Conservation (phyloP, 2,329 filamentous ascomycete species). For the Beauveria pseudobassiana region DNA sequence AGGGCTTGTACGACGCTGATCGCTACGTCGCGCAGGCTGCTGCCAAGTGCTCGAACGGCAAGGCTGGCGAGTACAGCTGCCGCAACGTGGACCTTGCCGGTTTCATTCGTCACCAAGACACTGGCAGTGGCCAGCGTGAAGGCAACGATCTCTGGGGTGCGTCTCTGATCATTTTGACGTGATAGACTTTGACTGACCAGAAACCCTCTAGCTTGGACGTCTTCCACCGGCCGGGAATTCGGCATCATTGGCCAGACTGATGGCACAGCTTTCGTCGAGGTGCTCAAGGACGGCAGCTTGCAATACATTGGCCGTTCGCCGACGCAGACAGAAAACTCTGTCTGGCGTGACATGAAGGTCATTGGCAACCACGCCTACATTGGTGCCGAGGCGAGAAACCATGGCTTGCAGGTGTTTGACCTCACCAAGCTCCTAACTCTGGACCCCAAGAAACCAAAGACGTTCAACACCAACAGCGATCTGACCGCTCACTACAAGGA, state of each 20-base stretch:
- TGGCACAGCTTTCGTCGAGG: slow-evolving; percentile 40
- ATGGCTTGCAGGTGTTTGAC: slow-evolving; percentile 58
- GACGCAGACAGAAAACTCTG: slow-evolving; percentile 27
- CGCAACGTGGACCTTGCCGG: slow-evolving; percentile 28
- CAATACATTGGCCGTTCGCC: slow-evolving; percentile 37
- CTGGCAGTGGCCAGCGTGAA: slow-evolving; percentile 26
- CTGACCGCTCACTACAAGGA: slow-evolving; percentile 26
- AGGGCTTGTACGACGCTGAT: slow-evolving; percentile 12
- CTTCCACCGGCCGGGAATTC: slow-evolving; percentile 33
- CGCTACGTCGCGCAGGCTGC: slow-evolving; percentile 11
- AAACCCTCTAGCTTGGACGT: slow-evolving; percentile 12
- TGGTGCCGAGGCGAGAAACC: slow-evolving; percentile 35
- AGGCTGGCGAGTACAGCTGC: slow-evolving; percentile 26
- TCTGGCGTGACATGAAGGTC: slow-evolving; percentile 35
- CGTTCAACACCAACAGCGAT: slow-evolving; percentile 24
- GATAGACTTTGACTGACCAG: neutral
- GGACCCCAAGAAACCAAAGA: slow-evolving; percentile 28
- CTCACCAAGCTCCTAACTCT: slow-evolving; percentile 44
- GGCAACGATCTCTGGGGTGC: slow-evolving; percentile 28
- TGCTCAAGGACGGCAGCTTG: slow-evolving; percentile 33
- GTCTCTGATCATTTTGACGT: too few species aligned
- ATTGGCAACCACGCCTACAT: slow-evolving; percentile 29
- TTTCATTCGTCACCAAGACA: slow-evolving; percentile 29
- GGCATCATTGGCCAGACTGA: slow-evolving; percentile 37
- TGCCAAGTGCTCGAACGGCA: slow-evolving; percentile 22